A percentile compares a stretch with the other conserved stretches of the same genome.
Conservation (phyloP, 768 basidiomycete species). For the Lactarius trivialis region DNA sequence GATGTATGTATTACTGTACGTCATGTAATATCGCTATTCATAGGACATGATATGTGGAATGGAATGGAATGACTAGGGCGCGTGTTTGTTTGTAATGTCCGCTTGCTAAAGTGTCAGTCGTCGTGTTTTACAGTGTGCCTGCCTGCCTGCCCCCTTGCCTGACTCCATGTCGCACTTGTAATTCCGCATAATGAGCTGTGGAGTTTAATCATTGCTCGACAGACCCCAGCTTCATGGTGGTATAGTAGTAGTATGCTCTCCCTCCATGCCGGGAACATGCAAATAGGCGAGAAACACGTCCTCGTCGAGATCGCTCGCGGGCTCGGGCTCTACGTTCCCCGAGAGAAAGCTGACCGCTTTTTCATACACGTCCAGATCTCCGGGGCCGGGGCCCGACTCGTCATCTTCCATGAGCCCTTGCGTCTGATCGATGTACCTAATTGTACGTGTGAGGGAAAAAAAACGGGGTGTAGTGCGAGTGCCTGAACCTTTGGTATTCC, state of each 20-base stretch:
- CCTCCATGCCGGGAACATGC: constrained; percentile 12
- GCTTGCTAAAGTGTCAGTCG: not conserved
- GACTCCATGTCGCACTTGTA: not conserved
- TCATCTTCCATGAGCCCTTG: constrained; percentile 12
- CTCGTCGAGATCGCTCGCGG: constrained; percentile 14
- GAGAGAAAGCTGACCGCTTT: constrained; percentile 10
- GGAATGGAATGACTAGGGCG: not conserved
- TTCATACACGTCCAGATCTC: constrained; percentile 17
- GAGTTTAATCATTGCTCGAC: not conserved
- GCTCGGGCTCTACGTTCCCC: constrained; percentile 13
- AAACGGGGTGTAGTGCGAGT: too few relatives aligned
- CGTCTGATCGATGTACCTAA: constrained; percentile 16
- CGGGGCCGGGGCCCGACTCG: constrained; percentile 8
- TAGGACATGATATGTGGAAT: not conserved
- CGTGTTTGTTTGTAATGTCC: not conserved
- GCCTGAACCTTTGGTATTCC: constrained; percentile 19
- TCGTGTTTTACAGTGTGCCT: not conserved
- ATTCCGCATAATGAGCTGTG: too few relatives aligned
- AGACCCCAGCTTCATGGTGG: not conserved
- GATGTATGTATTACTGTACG: not conserved
- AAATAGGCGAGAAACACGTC: constrained; percentile 16
- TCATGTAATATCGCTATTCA: not conserved
- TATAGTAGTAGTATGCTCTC: not conserved
- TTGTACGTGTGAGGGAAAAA: not conserved
- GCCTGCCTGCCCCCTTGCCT: not conserved